Conservation (phyloP, 2,329 filamentous ascomycete species). For the Xylaria sp. region DNA sequence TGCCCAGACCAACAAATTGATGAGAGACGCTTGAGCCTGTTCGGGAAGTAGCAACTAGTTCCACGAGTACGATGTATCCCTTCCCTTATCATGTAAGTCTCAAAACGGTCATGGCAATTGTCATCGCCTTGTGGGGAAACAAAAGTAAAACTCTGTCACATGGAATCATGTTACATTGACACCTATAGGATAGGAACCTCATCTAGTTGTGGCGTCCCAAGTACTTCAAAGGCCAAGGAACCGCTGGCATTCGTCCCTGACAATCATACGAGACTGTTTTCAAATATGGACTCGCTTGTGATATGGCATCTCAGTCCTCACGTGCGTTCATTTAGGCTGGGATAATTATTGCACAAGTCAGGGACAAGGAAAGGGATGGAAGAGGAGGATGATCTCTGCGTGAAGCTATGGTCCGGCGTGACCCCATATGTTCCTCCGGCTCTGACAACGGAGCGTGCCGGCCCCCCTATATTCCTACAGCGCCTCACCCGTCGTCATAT, state of each 20-base stretch:
- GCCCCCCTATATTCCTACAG: neutral
- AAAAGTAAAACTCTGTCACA: conserved; percentile 5
- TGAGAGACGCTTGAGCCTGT: neutral
- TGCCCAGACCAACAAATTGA: neutral
- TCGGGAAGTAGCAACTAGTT: conserved; percentile 10
- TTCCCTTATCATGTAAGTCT: neutral
- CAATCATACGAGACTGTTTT: neutral
- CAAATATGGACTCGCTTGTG: neutral
- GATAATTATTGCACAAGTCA: neutral
- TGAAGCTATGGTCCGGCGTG: neutral
- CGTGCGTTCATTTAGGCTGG: neutral
- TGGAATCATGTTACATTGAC: conserved; percentile 5
- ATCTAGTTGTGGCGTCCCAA: conserved; percentile 16
- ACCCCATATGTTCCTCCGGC: neutral
- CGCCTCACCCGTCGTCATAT: neutral
- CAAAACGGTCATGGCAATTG: neutral
- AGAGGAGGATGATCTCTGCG: neutral
- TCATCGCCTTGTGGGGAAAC: conserved; percentile 6
- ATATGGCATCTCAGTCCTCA: neutral
- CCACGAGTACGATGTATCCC: conserved; percentile 10
- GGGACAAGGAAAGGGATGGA: neutral
- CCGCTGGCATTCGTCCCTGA: neutral
- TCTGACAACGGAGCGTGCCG: neutral
- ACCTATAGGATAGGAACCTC: conserved; percentile 4
- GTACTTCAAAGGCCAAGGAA: conserved; percentile 3